Conservation (phyloP, 2,329 filamentous ascomycete species). For the Diplodia seriata region DNA sequence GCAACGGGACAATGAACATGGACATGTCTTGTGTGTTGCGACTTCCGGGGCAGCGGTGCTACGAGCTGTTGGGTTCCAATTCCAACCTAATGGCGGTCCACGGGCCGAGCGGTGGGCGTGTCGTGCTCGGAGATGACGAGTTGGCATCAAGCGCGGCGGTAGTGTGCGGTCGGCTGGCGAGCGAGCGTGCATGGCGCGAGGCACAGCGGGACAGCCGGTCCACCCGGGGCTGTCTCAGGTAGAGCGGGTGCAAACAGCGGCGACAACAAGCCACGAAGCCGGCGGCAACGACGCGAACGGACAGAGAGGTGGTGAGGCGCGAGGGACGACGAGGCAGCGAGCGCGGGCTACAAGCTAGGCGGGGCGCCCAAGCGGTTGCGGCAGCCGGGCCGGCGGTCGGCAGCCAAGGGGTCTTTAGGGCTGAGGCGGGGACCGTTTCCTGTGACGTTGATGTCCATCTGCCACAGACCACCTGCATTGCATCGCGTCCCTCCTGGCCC, state of each 20-base stretch:
- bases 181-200: background rate
- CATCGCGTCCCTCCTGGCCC: slow-evolving; percentile 18
- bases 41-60: too few relatives aligned
- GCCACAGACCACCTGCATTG: background rate
- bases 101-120: background rate
- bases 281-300: background rate
- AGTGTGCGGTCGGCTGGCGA: background rate
- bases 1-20: too few relatives aligned
- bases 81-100: too few relatives aligned
- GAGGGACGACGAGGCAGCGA: background rate
- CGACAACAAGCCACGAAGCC: background rate
- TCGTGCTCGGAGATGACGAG: background rate
- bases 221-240: slow-evolving; percentile 12
- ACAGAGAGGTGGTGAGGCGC: background rate
- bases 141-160: background rate
- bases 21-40: too few relatives aligned
- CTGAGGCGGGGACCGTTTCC: slow-evolving; percentile 22
- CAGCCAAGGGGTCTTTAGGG: slow-evolving; percentile 9
- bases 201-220: slow-evolving; percentile 1
- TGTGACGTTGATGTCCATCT: slow-evolving; percentile 14
- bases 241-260: slow-evolving; percentile 1
- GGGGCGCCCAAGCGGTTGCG: slow-evolving; percentile 5
- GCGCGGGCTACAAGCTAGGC: background rate
- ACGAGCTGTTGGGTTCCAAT: too few relatives aligned
- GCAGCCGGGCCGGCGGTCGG: slow-evolving; percentile 14